These are phyloP conservation scores for Aspergillus fijiensis DNA, from an alignment of 2,329 filamentous ascomycete genomes.

Conservation along the genomic window DNA sequence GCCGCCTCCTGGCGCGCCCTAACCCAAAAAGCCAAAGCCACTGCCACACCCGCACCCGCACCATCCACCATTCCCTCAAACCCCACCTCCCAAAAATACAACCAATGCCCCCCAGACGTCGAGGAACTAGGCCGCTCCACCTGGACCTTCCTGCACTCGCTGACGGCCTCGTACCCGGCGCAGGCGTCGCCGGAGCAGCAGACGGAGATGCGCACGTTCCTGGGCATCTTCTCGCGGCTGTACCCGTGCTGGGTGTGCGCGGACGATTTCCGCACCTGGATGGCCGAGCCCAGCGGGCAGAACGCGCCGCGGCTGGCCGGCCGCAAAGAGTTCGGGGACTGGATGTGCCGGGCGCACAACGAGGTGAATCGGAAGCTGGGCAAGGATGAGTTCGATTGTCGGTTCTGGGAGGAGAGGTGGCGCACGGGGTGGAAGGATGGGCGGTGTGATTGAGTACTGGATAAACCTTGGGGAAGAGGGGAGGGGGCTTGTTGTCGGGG, in stretches of 20 bases:
- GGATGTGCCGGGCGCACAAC: slow-evolving; percentile 54
- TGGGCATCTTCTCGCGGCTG: slow-evolving; percentile 75
- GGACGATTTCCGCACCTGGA: slow-evolving; percentile 82
- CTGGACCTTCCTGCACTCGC: slow-evolving; percentile 91
- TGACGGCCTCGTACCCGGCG: slow-evolving; percentile 82
- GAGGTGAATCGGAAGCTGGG: slow-evolving; percentile 70
- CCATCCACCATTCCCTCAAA: slow-evolving; percentile 34
- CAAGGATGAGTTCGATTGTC: slow-evolving; percentile 87
- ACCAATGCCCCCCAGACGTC: slow-evolving; percentile 83
- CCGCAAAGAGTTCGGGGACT: slow-evolving; percentile 49
- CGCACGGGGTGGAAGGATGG: slow-evolving; percentile 77
- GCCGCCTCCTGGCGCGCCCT: slow-evolving; percentile 48
- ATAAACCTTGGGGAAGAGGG: too few relatives aligned
- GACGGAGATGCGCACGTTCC: slow-evolving; percentile 72
- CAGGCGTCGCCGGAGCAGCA: slow-evolving; percentile 68
- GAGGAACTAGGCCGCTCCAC: slow-evolving; percentile 80
- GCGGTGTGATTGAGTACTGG: slow-evolving; percentile 54
- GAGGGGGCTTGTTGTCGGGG: too few relatives aligned
- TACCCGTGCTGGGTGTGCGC: slow-evolving; percentile 98
- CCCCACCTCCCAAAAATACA: slow-evolving; percentile 45
- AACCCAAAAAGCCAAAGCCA: slow-evolving; percentile 43
- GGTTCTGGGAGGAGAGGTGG: slow-evolving; percentile 91
- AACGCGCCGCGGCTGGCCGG: slow-evolving; percentile 64
- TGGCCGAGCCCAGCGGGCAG: slow-evolving; percentile 56
- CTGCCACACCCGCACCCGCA: slow-evolving; percentile 19